Evolutionary conservation across 2,329 filamentous ascomycete species (phyloP), one percentile per base, ranked within the genome.

Genomic region (Colletotrichum falcatum): DNA sequence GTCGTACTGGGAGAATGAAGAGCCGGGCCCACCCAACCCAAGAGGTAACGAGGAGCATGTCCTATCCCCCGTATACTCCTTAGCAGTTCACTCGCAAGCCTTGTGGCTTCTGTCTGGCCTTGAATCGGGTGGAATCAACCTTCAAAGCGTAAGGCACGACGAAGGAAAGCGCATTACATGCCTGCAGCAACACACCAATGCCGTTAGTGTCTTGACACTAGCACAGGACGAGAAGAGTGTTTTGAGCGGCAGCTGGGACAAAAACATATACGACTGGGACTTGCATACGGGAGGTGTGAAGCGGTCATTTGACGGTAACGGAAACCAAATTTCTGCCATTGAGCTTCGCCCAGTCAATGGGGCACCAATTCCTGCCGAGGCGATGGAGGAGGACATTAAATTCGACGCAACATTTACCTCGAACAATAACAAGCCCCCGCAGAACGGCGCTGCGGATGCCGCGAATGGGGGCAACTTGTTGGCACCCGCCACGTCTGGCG

Each of bases 1-100:
- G 88, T 97, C 93, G 61, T 99, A 99, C 80, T 99, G 96, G 96
- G 96, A 98, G 80, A 99, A 98, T 76, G 95, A 98, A 79, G 95
- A 99, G 78, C 89, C 90, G 2, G 74, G 82, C 3, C 78, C 77
- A 0, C 79, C 81, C 0, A 74, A 76, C 9, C 75, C 76, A 56
- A 80, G 82, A 44, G 79, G 84, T 18, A 83, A 84, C 16, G 89
- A 91, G 46, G 91, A 93, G 3, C 83, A 89, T 30, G 82, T 88
- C 6, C 81, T 95, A n/a, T 97, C 94, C 12, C 94, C 96, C 0
- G 95, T 99, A 0, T 99, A 99, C 80, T 97, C 95, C 8, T 85
- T 99, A 33, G 96, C 96, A 1, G 92, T 97, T 6, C 94, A 99
- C 72, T 94, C 94, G 54, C 90, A 96, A 76, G 94, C 93, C 0